Conservation (phyloP, 768 basidiomycete genomes). For the Dacryopinax spathularia region DNA sequence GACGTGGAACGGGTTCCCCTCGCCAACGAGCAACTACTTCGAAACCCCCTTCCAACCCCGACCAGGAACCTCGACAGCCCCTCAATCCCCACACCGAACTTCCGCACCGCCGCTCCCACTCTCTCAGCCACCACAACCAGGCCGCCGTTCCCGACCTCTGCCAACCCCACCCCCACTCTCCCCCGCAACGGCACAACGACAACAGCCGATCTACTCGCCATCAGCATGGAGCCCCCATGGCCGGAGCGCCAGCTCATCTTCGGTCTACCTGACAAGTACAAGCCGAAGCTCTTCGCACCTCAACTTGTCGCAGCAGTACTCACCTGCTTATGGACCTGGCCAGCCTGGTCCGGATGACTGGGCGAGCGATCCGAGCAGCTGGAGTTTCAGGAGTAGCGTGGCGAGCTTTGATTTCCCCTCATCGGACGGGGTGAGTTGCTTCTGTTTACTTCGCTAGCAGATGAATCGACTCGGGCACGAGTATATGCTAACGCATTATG, state of each 20-base stretch:
- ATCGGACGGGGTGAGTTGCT: no score
- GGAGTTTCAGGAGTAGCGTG: neutral
- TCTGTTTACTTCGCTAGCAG: no score
- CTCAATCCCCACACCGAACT: no score
- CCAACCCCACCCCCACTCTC: neutral
- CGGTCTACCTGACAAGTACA: no score
- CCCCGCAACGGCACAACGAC: neutral
- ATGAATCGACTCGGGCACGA: no score
- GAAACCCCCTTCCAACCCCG: neutral
- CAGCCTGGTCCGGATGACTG: neutral
- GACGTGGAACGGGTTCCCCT: neutral
- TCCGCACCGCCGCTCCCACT: no score
- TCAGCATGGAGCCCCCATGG: neutral
- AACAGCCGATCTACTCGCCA: neutral
- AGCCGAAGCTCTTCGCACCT: no score
- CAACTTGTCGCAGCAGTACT: no score
- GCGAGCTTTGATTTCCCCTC: neutral
- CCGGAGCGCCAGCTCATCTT: no score
- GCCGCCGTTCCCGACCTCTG: neutral
- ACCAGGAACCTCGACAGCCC: neutral
- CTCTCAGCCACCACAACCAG: neutral
- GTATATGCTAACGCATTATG: no score
- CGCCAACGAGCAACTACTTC: neutral
- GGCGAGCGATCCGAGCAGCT: neutral
- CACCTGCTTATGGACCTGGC: no score